A percentile compares a stretch with the other conserved stretches of the same genome.
Evolutionary conservation across 2,329 filamentous ascomycete species (phyloP).

Genomic region (Nothopassalora personata): DNA sequence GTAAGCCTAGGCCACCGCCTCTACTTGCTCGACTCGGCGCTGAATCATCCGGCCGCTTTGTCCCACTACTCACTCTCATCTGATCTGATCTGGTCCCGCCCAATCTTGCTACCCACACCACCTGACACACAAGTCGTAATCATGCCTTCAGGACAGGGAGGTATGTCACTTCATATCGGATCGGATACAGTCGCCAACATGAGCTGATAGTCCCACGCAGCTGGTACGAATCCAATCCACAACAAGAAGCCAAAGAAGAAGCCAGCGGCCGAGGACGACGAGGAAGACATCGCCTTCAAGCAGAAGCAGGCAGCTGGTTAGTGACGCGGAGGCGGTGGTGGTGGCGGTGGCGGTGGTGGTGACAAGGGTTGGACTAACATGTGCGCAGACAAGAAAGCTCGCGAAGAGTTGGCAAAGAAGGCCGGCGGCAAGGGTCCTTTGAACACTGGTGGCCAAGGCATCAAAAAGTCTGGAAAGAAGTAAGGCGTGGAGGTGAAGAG

Average conservation of each 20-base stretch:
- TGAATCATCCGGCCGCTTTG: no score
- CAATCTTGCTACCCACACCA: neutral
- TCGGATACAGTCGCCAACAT: neutral
- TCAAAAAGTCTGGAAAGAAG: slow-evolving; percentile 99
- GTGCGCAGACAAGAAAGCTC: slow-evolving; percentile 58
- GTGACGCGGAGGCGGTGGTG: slow-evolving; percentile 28
- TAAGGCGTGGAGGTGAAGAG: slow-evolving; percentile 37
- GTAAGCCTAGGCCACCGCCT: no score
- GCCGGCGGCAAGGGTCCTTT: slow-evolving; percentile 81
- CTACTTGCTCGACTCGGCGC: no score
- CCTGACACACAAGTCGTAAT: slow-evolving; percentile 19
- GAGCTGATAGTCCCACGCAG: slow-evolving; percentile 29
- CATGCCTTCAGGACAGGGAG: slow-evolving; percentile 49
- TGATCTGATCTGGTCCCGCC: neutral
- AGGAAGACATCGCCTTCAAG: slow-evolving; percentile 76
- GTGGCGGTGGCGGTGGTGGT: neutral
- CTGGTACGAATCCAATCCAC: slow-evolving; percentile 51
- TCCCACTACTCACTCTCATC: neutral
- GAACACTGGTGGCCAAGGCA: slow-evolving; percentile 77
- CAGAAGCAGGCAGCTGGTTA: slow-evolving; percentile 80
- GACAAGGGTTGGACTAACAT: neutral
- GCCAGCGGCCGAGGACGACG: slow-evolving; percentile 73
- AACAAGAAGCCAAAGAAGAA: slow-evolving; percentile 80
- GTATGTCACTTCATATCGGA: slow-evolving; percentile 31
- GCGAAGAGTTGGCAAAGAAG: slow-evolving; percentile 80